These are phyloP conservation scores for Falciphora oryzae DNA, from an alignment of 2,329 filamentous ascomycete genomes.

Conservation along the genomic window DNA sequence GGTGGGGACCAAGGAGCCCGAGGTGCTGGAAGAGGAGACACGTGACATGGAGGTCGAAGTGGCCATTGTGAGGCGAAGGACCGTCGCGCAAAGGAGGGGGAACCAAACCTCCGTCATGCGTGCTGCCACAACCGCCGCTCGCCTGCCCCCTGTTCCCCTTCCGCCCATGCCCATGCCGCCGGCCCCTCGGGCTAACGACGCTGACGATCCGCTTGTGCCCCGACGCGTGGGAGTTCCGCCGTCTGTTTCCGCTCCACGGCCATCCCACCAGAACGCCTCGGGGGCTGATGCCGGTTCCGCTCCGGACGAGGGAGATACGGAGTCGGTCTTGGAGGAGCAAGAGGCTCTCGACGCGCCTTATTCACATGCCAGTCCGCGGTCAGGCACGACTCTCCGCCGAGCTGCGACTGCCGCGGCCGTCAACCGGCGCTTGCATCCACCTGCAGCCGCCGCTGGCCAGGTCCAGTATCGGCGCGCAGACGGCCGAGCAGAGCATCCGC, in stretches of 20 bases:
- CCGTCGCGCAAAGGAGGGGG: constrained; percentile 57
- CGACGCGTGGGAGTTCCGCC: constrained; percentile 37
- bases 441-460: constrained; percentile 45
- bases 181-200: constrained; percentile 24
- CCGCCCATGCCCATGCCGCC: constrained; percentile 3
- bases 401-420: constrained; percentile 72
- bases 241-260: constrained; percentile 4
- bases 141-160: constrained; percentile 19
- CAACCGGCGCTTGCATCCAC: constrained; percentile 61
- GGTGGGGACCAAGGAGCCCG: constrained; percentile 64
- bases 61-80: constrained; percentile 69
- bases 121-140: constrained; percentile 38
- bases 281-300: constrained; percentile 17
- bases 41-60: constrained; percentile 73
- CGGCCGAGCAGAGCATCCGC: constrained; percentile 65
- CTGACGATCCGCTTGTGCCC: constrained; percentile 49
- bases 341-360: constrained; percentile 66
- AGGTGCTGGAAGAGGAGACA: constrained; percentile 65
- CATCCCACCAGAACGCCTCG: constrained; percentile 10
- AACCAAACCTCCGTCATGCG: constrained; percentile 42
- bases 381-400: constrained; percentile 62
- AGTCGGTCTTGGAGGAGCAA: constrained; percentile 47
- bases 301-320: constrained; percentile 36
- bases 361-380: constrained; percentile 65
- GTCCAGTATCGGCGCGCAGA: constrained; percentile 64